A percentile compares a stretch with the other conserved stretches of the same genome.
Evolutionary conservation across 2,329 filamentous ascomycete genomes (phyloP).

Genomic region (Microcyclospora pomicola): DNA sequence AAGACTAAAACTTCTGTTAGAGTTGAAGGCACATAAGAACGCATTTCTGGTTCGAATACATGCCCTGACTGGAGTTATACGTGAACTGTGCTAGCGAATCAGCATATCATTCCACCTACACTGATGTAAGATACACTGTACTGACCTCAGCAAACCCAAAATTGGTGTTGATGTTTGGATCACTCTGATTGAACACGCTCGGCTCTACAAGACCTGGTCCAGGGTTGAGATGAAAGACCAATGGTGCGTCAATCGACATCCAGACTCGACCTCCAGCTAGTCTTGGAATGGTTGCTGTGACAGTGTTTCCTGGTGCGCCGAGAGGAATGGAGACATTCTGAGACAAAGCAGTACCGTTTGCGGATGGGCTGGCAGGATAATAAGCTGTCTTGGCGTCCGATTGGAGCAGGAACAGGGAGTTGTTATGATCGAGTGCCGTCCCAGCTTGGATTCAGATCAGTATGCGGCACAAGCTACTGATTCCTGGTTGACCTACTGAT

Average conservation of each 20-base stretch:
- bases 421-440: conserved; percentile 21
- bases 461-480: too few relatives aligned
- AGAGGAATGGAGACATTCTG: conserved; percentile 32
- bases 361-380: conserved; percentile 21
- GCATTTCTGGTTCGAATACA: too few relatives aligned
- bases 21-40: too few relatives aligned
- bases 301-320: conserved; percentile 21
- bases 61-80: conserved; percentile 23
- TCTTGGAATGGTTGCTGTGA: conserved; percentile 22
- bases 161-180: conserved; percentile 32
- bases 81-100: conserved; percentile 28
- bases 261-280: conserved; percentile 26
- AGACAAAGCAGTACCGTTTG: conserved; percentile 22
- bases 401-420: conserved; percentile 20
- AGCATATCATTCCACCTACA: not conserved
- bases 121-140: conserved; percentile 27
- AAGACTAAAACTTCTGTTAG: conserved; percentile 25
- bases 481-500: conserved; percentile 34
- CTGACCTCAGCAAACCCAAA: conserved; percentile 26
- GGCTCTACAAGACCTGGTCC: conserved; percentile 25
- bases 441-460: conserved; percentile 12
- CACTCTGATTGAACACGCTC: conserved; percentile 23
- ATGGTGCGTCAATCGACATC: conserved; percentile 20
- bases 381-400: conserved; percentile 23
- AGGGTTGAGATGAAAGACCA: conserved; percentile 24